Percentiles rank a stretch among this genome's conserved stretches.
Evolutionary conservation across 169 alveolate genomes (phyloP).

Genomic region (Besnoitia besnoiti): DNA sequence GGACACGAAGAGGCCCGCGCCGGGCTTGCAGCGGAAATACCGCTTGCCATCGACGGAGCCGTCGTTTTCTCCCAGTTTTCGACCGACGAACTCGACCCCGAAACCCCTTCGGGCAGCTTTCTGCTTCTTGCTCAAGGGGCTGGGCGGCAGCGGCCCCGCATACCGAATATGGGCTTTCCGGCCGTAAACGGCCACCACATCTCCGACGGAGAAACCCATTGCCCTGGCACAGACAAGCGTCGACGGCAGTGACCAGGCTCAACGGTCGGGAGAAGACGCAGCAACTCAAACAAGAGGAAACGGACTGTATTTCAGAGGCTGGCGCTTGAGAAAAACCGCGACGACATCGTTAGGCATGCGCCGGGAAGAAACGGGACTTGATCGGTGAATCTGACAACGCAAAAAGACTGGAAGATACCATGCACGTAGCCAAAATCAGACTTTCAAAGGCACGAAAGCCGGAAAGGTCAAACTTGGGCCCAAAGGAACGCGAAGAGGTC

Average conservation of each 20-base stretch:
- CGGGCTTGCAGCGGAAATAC: conserved; percentile 53
- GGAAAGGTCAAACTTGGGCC: background rate
- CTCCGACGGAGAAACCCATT: conserved; percentile 55
- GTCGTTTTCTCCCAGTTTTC: conserved; percentile 39
- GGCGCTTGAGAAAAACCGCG: background rate
- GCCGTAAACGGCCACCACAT: conserved; percentile 60
- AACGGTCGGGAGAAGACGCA: background rate
- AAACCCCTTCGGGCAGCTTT: conserved; percentile 14
- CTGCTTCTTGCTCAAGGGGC: background rate
- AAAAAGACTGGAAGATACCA: background rate
- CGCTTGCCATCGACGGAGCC: conserved; percentile 62
- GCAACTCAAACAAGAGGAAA: background rate
- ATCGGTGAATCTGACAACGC: background rate
- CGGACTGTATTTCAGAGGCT: background rate
- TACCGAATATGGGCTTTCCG: conserved; percentile 48
- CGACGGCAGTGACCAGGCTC: background rate
- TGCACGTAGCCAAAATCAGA: background rate
- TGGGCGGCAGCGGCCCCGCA: conserved; percentile 39
- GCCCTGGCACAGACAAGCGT: background rate
- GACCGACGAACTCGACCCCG: conserved; percentile 58
- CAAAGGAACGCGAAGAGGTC: background rate
- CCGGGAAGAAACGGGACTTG: background rate
- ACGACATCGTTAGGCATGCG: background rate
- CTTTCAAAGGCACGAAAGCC: background rate
- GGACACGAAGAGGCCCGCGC: conserved; percentile 48